These are phyloP conservation scores for Leucosporidium creatinivorum DNA, from an alignment of 768 basidiomycete genomes.

Conservation along the genomic window DNA sequence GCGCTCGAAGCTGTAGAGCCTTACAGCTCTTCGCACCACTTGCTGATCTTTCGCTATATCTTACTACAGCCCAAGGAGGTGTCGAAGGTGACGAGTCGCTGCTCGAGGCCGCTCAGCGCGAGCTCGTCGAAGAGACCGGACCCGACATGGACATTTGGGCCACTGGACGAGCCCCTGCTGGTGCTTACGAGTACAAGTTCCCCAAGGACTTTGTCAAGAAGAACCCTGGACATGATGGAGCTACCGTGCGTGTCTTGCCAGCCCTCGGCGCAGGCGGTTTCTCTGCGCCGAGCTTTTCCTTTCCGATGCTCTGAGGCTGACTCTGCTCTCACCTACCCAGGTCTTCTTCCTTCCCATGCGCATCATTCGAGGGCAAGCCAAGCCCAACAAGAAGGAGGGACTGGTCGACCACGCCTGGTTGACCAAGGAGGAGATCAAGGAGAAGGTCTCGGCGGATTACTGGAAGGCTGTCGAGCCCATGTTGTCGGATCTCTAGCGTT, in stretches of 20 bases:
- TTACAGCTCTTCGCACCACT: neutral
- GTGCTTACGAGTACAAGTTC: constrained; percentile 56
- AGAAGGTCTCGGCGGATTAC: constrained; percentile 59
- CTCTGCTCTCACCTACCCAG: constrained; percentile 43
- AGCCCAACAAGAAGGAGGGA: constrained; percentile 49
- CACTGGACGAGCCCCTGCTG: constrained; percentile 81
- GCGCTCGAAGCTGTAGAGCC: neutral
- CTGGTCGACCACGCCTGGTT: constrained; percentile 84
- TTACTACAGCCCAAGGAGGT: constrained; percentile 34
- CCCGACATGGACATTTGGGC: constrained; percentile 86
- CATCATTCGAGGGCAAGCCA: constrained; percentile 79
- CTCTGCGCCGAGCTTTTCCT: neutral
- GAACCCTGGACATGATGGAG: constrained; percentile 14
- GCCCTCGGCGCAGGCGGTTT: neutral
- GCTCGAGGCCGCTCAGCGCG: constrained; percentile 62
- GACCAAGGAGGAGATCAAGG: constrained; percentile 80
- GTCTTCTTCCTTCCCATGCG: constrained; percentile 93
- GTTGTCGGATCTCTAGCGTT: constrained; percentile 55
- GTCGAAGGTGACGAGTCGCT: constrained; percentile 29
- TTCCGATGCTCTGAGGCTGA: neutral
- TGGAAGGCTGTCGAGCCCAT: constrained; percentile 74
- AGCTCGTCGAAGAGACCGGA: constrained; percentile 66
- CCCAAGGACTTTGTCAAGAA: constrained; percentile 30
- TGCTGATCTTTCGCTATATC: no score
- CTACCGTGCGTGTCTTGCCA: constrained; percentile 16